phyloP scores from a whole-genome alignment of 2,329 filamentous ascomycete species.

The Phaeophleospora eucalypticola region DNA sequence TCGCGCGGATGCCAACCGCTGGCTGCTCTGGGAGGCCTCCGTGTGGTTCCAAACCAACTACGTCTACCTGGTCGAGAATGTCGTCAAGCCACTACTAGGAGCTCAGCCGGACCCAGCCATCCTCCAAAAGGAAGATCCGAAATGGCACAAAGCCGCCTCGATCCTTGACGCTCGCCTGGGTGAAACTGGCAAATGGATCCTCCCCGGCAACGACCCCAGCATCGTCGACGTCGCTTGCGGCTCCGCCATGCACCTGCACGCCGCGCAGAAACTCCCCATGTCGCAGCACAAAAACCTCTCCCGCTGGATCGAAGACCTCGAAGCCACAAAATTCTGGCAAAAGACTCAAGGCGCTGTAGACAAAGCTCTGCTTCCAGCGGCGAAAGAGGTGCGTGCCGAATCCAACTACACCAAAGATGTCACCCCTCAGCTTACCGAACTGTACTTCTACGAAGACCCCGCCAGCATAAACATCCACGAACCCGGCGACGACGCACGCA shows the following conservation, averaged over 20 bases:
- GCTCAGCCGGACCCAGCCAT: slow-evolving; percentile 35
- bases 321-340: slow-evolving; percentile 38
- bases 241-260: slow-evolving; percentile 38
- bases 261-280: slow-evolving; percentile 34
- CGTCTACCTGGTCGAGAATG: slow-evolving; percentile 39
- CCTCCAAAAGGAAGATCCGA: slow-evolving; percentile 34
- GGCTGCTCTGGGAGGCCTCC: slow-evolving; percentile 42
- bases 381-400: slow-evolving; percentile 37
- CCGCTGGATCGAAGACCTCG: slow-evolving; percentile 39
- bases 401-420: slow-evolving; percentile 48
- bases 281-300: slow-evolving; percentile 38
- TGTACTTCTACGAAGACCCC: slow-evolving; percentile 41
- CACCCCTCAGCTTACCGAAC: slow-evolving; percentile 35
- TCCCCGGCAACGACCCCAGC: slow-evolving; percentile 36
- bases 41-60: slow-evolving; percentile 42
- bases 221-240: slow-evolving; percentile 43
- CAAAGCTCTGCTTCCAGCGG: slow-evolving; percentile 32
- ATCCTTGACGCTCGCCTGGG: slow-evolving; percentile 37
- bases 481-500: slow-evolving; percentile 37
- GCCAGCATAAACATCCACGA: slow-evolving; percentile 40
- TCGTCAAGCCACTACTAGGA: slow-evolving; percentile 40
- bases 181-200: slow-evolving; percentile 35
- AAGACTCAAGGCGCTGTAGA: slow-evolving; percentile 40
- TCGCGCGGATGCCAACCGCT: slow-evolving; percentile 39
- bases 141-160: slow-evolving; percentile 36